Base-by-base conservation (phyloP, 139 green algal genomes). In the Pleodorina starrii region DNA sequence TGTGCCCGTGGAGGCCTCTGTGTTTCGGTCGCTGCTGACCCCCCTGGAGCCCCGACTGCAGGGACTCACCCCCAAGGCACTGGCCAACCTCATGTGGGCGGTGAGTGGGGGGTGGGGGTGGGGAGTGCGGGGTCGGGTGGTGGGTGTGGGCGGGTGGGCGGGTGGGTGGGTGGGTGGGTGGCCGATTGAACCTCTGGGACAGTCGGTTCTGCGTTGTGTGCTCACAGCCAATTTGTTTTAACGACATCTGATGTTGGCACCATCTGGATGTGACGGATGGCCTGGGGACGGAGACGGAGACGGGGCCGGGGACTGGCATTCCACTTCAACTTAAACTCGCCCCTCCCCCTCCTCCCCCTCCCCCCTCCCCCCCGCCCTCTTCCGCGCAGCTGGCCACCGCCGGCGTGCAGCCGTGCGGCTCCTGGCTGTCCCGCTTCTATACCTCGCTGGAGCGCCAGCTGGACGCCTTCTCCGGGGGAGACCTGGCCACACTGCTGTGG, bases 41-140 rank as follows among this genome's bases (percentile, higher is more conserved):
- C 54, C 35, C 32, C 12, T 86, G 85, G 85, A 84, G 85, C 72
- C 74, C 16, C 60, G 54, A 23, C 68, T 75, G 68, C 43, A 25
- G 32, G 76, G 85, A 36, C 60, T 90, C 35, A 16, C 12, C 29
- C 44, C 81, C 38, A 87, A 90, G 66, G 60, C 75, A 2, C 75
- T 93, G 50, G 81, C 90, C 54, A 91, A 90, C 66, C 66, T 93
- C 21, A 85, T 90, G 48, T 93, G 90, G 90, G 90, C 87, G 50
- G 59, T 85, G 78, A 85, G 78, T 36, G 3, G 74, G 25, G 44
- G 46, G 11, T 4, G 46, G 23, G 2, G 38, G 9, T 38, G 72
- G 1, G 43, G 71, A 9, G 6, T 72, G 60, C 60, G 60, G 27
- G 29, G 17, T 11, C 63, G 63, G 32, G 19, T 35, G 17, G 27